phyloP scores from a whole-genome alignment of 441 rosid species.

The Eugenia klotzschiana region DNA sequence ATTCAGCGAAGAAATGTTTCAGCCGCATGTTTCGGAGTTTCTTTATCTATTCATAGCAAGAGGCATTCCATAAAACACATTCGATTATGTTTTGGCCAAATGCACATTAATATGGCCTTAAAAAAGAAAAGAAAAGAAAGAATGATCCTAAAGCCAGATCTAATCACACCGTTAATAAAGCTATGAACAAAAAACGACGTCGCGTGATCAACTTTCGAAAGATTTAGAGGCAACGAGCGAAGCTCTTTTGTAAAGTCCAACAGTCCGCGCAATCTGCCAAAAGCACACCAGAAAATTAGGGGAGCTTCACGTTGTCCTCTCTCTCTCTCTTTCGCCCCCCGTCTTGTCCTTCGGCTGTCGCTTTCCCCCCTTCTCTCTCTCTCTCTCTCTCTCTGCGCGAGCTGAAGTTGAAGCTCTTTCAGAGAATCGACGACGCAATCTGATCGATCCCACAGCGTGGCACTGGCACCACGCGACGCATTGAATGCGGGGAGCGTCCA shows the following conservation, averaged over 20 bases:
- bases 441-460: neutral
- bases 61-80: neutral
- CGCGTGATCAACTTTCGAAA: neutral
- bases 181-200: neutral
- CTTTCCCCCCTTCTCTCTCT: neutral
- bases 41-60: neutral
- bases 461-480: neutral
- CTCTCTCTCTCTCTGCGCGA: neutral
- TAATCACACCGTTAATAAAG: neutral
- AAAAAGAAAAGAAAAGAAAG: no score
- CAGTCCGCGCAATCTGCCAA: neutral
- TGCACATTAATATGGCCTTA: no score
- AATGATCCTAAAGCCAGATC: conserved; percentile 2
- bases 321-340: neutral
- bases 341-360: neutral
- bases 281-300: neutral
- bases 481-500: neutral
- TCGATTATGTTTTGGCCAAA: no score
- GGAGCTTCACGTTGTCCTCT: neutral
- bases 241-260: neutral
- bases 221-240: neutral
- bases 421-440: neutral
- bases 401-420: neutral
- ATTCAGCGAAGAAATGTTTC: rapidly evolving
- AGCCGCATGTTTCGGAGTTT: neutral